Percentiles rank a stretch among this genome's conserved stretches.
Evolutionary conservation across 306 rosid species (phyloP).

Genomic region (Ceratonia siliqua): DNA sequence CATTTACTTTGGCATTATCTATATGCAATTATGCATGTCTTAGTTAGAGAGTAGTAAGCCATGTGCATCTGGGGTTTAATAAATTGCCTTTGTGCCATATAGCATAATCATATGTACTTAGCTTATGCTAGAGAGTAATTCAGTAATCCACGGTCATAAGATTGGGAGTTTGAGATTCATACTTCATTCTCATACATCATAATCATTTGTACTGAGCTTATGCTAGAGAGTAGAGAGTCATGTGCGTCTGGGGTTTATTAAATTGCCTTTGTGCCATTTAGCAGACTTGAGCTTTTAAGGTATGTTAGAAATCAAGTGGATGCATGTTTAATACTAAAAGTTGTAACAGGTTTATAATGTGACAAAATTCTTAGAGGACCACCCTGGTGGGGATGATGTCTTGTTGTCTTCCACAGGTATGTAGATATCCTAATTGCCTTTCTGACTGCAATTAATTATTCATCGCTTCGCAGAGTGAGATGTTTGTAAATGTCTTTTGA

Average conservation of each 20-base stretch:
- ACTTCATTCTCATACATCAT: neutral
- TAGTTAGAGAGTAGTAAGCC: neutral
- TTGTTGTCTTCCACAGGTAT: conserved; percentile 74
- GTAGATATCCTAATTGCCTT: conserved; percentile 1
- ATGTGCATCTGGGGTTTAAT: no score
- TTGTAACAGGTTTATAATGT: conserved; percentile 79
- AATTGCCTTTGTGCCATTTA: conserved; percentile 5
- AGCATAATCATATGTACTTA: no score
- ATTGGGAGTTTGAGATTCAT: neutral
- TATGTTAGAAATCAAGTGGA: neutral
- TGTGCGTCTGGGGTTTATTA: neutral
- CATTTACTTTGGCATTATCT: neutral
- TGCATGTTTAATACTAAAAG: neutral
- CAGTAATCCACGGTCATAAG: neutral
- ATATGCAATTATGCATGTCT: neutral
- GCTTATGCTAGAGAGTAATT: no score
- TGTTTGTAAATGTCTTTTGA: conserved; percentile 16
- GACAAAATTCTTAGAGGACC: conserved; percentile 92
- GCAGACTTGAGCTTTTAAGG: neutral
- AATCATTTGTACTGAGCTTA: neutral
- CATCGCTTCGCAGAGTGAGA: neutral
- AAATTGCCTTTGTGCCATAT: no score
- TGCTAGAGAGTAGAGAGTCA: neutral
- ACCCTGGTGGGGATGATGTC: conserved; percentile 98
- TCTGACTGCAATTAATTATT: neutral